phyloP scores from a whole-genome alignment of 2,329 filamentous ascomycete genomes.

The Penicillium palitans region DNA sequence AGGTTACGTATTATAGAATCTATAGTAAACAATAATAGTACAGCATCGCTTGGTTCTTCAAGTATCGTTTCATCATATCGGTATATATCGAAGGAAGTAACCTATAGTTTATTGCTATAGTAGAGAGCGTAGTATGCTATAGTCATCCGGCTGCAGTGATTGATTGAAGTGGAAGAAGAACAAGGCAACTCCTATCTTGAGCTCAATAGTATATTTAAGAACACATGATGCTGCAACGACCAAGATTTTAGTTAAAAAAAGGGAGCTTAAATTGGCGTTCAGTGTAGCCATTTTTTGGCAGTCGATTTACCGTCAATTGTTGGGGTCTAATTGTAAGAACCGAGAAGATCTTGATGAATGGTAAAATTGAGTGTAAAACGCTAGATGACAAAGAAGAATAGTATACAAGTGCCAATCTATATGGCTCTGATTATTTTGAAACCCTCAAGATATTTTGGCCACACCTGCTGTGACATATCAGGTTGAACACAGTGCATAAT shows the following conservation, averaged over 20 bases:
- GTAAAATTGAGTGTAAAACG: neutral
- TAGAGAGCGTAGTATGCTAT: no score
- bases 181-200: no score
- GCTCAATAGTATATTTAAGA: no score
- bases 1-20: no score
- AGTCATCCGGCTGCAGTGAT: no score
- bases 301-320: neutral
- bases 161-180: no score
- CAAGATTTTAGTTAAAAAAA: neutral
- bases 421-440: neutral
- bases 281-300: neutral
- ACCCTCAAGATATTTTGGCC: neutral
- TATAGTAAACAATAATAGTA: no score
- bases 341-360: neutral
- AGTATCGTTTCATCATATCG: no score
- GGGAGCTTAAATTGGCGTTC: neutral
- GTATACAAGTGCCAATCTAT: slow-evolving; percentile 3
- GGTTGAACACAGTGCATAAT: neutral
- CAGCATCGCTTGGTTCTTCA: no score
- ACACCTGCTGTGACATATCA: neutral
- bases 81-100: no score
- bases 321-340: neutral
- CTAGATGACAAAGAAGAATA: neutral
- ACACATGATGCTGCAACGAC: neutral
- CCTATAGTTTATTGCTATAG: no score